Evolutionary conservation across 192 early-diverging fungal species (phyloP).

Genomic region (Helicostylum pulchrum): DNA sequence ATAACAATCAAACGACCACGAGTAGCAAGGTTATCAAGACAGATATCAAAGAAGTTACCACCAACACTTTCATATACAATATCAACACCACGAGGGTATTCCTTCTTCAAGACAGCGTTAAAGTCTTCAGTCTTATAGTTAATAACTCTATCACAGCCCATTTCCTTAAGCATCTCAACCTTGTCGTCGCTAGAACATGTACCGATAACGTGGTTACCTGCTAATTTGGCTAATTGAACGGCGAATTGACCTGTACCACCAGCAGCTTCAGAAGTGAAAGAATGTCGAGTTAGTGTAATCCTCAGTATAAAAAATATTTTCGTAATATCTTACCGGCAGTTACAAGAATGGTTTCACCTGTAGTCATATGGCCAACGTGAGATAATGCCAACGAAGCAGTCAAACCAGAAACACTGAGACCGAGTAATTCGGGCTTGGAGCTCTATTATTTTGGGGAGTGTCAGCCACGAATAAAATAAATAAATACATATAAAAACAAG

Average conservation of each 20-base stretch:
- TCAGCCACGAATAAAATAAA: neutral
- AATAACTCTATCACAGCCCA: constrained; percentile 56
- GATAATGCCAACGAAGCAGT: constrained; percentile 54
- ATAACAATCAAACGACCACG: constrained; percentile 35
- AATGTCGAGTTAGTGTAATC: neutral
- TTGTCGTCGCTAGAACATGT: constrained; percentile 54
- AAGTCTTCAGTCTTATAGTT: constrained; percentile 59
- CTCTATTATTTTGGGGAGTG: neutral
- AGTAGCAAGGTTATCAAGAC: constrained; percentile 33
- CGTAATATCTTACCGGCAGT: constrained; percentile 41
- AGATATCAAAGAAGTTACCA: constrained; percentile 48
- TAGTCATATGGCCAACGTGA: constrained; percentile 41
- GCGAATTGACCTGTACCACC: constrained; percentile 62
- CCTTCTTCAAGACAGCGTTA: constrained; percentile 44
- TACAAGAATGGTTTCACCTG: constrained; percentile 52
- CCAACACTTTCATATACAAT: constrained; percentile 59
- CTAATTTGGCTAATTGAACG: constrained; percentile 56
- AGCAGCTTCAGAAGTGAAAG: constrained; percentile 34
- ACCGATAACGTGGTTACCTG: constrained; percentile 59
- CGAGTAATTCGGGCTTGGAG: constrained; percentile 33
- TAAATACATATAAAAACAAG: neutral
- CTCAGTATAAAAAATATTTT: neutral
- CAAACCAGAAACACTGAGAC: constrained; percentile 49
- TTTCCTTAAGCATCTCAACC: constrained; percentile 43
- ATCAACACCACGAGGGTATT: constrained; percentile 55